Conservation (phyloP, 768 basidiomycete genomes). For the Favolaschia claudopus region DNA sequence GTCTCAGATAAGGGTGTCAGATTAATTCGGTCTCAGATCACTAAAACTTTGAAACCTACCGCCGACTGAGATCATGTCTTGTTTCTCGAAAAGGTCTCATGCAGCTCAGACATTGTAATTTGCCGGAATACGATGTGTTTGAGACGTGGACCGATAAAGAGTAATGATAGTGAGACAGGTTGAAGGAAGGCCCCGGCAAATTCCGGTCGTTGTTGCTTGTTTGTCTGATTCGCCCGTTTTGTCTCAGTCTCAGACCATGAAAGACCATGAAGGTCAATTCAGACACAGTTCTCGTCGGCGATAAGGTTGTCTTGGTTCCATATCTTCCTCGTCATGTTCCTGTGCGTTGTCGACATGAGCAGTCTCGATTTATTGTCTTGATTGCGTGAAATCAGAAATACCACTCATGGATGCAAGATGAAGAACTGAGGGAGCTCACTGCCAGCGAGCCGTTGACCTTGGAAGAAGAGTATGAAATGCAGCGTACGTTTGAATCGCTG, state of each 20-base stretch:
- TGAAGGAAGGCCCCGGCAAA: too few species aligned
- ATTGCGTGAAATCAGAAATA: slow-evolving; percentile 64
- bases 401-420: slow-evolving; percentile 87
- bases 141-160: too few species aligned
- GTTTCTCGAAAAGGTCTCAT: too few species aligned
- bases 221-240: too few species aligned
- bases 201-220: too few species aligned
- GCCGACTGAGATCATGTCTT: too few species aligned
- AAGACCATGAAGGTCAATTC: slow-evolving; percentile 77
- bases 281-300: slow-evolving; percentile 68
- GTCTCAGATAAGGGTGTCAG: too few species aligned
- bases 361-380: slow-evolving; percentile 2
- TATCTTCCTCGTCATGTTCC: slow-evolving; percentile 69
- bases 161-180: too few species aligned
- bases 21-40: too few species aligned
- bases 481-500: slow-evolving; percentile 59
- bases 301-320: slow-evolving; percentile 79
- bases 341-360: slow-evolving; percentile 33
- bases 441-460: slow-evolving; percentile 85
- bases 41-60: too few species aligned
- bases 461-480: slow-evolving; percentile 90
- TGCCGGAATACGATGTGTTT: too few species aligned
- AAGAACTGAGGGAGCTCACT: slow-evolving; percentile 75
- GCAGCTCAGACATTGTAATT: too few species aligned
- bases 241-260: background rate